Conservation (phyloP, 768 basidiomycete genomes). For the Mycena albidolilacea region DNA sequence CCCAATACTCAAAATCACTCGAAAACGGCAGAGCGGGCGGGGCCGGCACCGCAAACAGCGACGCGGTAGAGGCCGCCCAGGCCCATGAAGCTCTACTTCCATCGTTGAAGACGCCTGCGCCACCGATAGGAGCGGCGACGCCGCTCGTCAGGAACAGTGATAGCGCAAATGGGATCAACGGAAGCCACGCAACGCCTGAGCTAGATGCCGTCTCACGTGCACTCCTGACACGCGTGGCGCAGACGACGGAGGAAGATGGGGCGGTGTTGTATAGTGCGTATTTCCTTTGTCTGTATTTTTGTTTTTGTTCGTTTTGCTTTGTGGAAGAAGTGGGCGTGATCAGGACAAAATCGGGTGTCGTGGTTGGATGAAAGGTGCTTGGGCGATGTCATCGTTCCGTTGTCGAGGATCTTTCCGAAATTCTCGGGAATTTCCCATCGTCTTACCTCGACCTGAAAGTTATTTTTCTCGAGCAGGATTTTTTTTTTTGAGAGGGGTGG, state of each 20-base stretch:
- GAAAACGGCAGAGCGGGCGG: slow-evolving; percentile 39
- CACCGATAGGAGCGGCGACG: slow-evolving; percentile 15
- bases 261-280: slow-evolving; percentile 30
- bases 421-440: no score
- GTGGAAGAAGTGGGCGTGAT: background rate
- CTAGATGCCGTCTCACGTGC: slow-evolving; percentile 15
- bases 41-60: background rate
- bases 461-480: no score
- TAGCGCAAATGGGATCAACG: background rate
- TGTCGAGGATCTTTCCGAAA: no score
- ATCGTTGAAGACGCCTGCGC: slow-evolving; percentile 26
- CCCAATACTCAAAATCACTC: background rate
- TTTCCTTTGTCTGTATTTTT: background rate
- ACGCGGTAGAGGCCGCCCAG: background rate
- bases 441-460: no score
- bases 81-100: slow-evolving; percentile 1
- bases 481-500: no score
- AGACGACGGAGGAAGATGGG: slow-evolving; percentile 19
- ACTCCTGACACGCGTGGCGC: slow-evolving; percentile 23
- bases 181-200: background rate
- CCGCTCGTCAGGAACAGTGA: background rate
- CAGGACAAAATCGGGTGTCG: background rate
- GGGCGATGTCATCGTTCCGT: no score
- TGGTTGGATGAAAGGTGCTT: background rate
- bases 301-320: background rate